Conservation (phyloP, 2,329 filamentous ascomycete species). For the Achaetomium macrosporum region DNA sequence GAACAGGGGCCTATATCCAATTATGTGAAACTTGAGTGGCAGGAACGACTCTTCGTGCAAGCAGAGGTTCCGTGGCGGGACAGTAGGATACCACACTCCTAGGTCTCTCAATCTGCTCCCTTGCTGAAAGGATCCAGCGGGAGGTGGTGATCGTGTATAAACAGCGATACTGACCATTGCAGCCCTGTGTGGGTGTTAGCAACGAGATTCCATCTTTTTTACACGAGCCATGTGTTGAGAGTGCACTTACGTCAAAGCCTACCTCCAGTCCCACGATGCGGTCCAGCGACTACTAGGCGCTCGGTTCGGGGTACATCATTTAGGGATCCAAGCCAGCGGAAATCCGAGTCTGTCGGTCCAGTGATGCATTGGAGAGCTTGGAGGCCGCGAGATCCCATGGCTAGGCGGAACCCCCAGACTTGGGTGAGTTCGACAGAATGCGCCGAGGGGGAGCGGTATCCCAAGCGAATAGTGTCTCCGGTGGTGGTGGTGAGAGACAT, state of each 20-base stretch:
- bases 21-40: background rate
- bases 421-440: background rate
- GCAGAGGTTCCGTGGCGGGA: background rate
- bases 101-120: background rate
- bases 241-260: conserved; percentile 1
- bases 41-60: conserved; percentile 1
- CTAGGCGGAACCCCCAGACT: background rate
- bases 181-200: background rate
- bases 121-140: background rate
- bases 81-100: conserved; percentile 3
- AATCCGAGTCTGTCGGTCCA: background rate
- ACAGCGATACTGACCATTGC: conserved; percentile 4
- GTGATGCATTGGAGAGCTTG: conserved; percentile 2
- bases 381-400: conserved; percentile 3
- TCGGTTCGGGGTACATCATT: conserved; percentile 1
- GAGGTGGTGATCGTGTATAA: background rate
- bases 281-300: background rate
- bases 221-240: too few relatives aligned
- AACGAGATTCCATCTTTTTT: too few relatives aligned
- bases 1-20: conserved; percentile 2
- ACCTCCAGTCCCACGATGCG: background rate
- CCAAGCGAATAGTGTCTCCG: conserved; percentile 1
- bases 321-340: background rate
- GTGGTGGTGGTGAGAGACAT: background rate
- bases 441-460: background rate